Base-by-base conservation (phyloP, 139 green algal species). In the Picochlorum costavermella region DNA sequence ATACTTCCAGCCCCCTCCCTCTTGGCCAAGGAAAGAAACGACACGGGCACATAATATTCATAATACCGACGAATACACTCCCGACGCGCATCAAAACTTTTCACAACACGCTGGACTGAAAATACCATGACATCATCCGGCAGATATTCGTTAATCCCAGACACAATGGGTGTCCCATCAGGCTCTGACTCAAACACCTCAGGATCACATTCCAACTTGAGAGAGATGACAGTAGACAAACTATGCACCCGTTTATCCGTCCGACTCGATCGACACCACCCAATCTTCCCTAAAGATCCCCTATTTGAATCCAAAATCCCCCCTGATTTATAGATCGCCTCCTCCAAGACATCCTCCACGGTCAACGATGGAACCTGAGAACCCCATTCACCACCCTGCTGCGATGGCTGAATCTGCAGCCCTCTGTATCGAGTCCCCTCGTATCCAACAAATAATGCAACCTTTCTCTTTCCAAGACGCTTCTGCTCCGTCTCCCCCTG, bases 171-270 rank as follows among this genome's bases (percentile, higher is more conserved):
- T 2, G 64, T 6, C 2, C 81, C 84, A 25, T 82, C 76, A 2
- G 63, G 61, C 28, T 88, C 79, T 13, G 6, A 20, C 28, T 72
- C 58, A 31, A 76, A 83, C 3, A 3, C 14, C 2, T 73, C 63
- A 5, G 37, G 8, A 5, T 71, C 46, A 12, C 74, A 48, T 65
- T 82, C 73, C 68, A 84, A 61, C 51, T 83, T 81, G 40, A 85
- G 49, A 25, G 60, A 64, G 25, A 72, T 23, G 71, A 91, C 73
- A 1, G 77, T 89, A 9, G 65, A 62, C 45, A 87, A 46, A 5
- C 74, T 76, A 56, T 87, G 83, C 48, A 91, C 85, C 46, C 79
- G 82, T 61, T 90, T 92, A 67, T 92, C 85, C 6, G 85, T 92
- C 46, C 85, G 71, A 60, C 75, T 86, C 65, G 70, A 81, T 48